Conservation (phyloP, 1,139 yeast species). For the Blastobotrys aristatus region DNA sequence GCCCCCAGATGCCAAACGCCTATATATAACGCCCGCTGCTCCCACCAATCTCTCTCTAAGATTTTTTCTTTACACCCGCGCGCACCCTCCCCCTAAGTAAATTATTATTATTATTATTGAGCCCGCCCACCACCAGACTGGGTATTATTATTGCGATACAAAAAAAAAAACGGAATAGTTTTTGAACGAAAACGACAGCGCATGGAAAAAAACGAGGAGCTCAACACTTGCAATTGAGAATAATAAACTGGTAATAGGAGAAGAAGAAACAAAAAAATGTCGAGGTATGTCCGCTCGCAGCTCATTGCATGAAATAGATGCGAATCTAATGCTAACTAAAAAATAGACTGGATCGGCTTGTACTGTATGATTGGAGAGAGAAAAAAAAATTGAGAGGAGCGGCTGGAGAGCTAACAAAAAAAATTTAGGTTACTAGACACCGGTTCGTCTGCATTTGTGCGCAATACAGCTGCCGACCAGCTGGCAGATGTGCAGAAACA, state of each 20-base stretch:
- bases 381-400: neutral
- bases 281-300: constrained; percentile 16
- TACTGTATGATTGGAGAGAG: constrained; percentile 27
- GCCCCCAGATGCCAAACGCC: too few species aligned
- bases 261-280: constrained; percentile 6
- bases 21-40: too few species aligned
- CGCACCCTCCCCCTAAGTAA: too few species aligned
- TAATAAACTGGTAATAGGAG: neutral
- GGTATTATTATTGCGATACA: neutral
- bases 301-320: too few species aligned
- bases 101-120: too few species aligned
- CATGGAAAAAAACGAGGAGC: neutral
- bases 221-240: neutral
- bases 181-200: neutral
- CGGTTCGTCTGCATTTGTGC: constrained; percentile 88
- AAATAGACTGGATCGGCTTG: constrained; percentile 37
- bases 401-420: constrained; percentile 5
- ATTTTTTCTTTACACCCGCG: too few species aligned
- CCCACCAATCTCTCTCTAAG: too few species aligned
- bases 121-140: too few species aligned
- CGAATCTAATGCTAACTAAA: constrained; percentile 4
- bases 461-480: constrained; percentile 97
- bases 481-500: constrained; percentile 88
- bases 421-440: constrained; percentile 54
- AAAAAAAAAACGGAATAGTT: neutral